Base-by-base conservation (phyloP, 768 basidiomycete species). In the Inosperma sp. region DNA sequence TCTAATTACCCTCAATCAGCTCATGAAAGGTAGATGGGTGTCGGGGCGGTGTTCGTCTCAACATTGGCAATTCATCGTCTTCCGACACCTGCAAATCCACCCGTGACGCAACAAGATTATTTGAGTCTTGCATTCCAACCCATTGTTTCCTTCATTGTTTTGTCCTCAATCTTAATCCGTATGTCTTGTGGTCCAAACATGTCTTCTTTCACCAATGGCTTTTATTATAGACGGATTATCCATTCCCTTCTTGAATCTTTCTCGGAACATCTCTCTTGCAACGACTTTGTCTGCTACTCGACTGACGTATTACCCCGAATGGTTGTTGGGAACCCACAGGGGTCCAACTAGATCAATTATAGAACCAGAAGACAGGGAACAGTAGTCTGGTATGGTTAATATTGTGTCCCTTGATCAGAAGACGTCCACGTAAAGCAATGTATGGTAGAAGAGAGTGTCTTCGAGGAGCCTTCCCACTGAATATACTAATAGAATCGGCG, bases 21-120 rank as follows among this genome's bases (percentile, higher is more conserved):
- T 50, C 13, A 37, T 27, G 25, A 25, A 43, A 23, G n/a, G 10
- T 67, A 92, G 75, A 93, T 96, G 88, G 94, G 94, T 45, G 93
- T 96, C 19, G 83, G 86, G 0, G 87, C 95, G 5, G 74, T 97
- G 37, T 99, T 97, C 65, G 85, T 98, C 49, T 83, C 86, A 8
- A 84, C 82, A 0, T 66, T 92, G 23, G 88, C 91, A 3, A 63
- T 82, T 7, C 75, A 76, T 19, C 78, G 76, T 44, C 72, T 93
- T 0, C 80, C 85, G 5, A 61, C 58, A 8, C 81, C 86, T 1
- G 64, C 71, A 2, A 63, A 69, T 48, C 86, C 89, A 0, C 86
- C 89, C 0, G 68, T 72, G 48, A 77, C 76, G 35, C 84, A 88
- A 58, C 73, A 81, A 40, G 90, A 96, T 55, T 57, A 84, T 13